Base-by-base conservation (phyloP, 139 green algal genomes). In the Klebsormidium nitens region DNA sequence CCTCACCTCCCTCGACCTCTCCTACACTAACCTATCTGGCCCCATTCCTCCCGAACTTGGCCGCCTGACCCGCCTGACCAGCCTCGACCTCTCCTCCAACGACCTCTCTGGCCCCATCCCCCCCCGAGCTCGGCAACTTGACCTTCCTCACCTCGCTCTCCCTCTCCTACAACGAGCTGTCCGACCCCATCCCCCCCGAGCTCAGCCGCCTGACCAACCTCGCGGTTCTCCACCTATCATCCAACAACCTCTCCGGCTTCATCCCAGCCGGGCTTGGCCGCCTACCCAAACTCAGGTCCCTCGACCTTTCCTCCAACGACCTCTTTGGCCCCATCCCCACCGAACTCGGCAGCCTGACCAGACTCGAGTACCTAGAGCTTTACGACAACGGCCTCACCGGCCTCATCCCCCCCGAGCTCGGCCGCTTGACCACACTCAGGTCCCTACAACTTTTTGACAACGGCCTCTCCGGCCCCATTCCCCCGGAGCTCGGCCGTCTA, bases 81-180 rank as follows among this genome's bases (percentile, higher is more conserved):
- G 56, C 56, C 26, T 31, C 32, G 56, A 32, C 26, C 56, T 63
- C 31, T 11, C 26, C 56, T 19, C 36, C 29, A 63, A 63, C 32
- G 56, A 29, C 5, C 35, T 65, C 34, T 36, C 59, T 11, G 59
- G 59, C 17, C 19, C 6, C 14, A 47, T 65, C 31, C 59, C 59
- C 19, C n/a, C n/a, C n/a, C n/a, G n/a, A n/a, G n/a, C n/a, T n/a
- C n/a, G n/a, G n/a, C n/a, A n/a, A n/a, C n/a, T n/a, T n/a, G n/a
- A n/a, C n/a, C n/a, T 11, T 69, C 34, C 6, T 26, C 46, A n/a
- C n/a, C n/a, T 55, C 61, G 19, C 40, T 69, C 61, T 19, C 29
- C 48, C 31, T 69, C 46, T 19, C n/a, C 5, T 69, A 64, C 35
- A 71, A 71, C 64, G n/a, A 65, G 28, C 64, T 71, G 26, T 57